These are phyloP conservation scores for Schoenoplectus triqueter DNA, from an alignment of 202 grass and related monocot genomes.

Conservation along the genomic window DNA sequence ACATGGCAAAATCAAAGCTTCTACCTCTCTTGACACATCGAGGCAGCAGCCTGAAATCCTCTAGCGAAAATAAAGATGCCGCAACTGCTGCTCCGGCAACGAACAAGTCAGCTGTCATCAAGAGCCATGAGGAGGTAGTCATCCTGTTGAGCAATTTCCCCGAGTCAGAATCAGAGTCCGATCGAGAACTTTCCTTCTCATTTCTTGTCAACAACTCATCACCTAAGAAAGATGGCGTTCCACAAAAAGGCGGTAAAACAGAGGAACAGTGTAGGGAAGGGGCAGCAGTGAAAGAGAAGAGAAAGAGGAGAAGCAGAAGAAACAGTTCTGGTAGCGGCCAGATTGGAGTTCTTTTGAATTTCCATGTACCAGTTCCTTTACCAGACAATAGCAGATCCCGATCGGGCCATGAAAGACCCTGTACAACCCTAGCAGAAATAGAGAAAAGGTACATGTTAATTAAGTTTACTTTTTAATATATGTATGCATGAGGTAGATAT, in stretches of 20 bases:
- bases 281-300: neutral
- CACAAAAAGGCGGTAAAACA: neutral
- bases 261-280: neutral
- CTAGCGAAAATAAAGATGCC: too few relatives aligned
- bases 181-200: constrained; percentile 41
- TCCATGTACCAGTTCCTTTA: neutral
- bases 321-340: neutral
- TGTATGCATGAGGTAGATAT: too few relatives aligned
- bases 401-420: neutral
- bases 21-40: neutral
- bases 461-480: neutral
- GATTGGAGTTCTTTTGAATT: constrained; percentile 34
- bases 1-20: constrained; percentile 28
- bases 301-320: constrained; percentile 27
- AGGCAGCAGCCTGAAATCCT: too few relatives aligned
- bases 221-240: neutral
- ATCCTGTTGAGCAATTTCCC: constrained; percentile 37
- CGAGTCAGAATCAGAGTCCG: constrained; percentile 19
- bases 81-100: neutral
- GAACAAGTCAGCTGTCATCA: neutral
- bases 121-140: constrained; percentile 33
- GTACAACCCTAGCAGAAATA: neutral
- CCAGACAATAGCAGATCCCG: neutral
- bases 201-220: constrained; percentile 33
- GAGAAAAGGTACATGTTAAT: constrained; percentile 29